Evolutionary conservation across 495 filamentous ascomycete species (phyloP).

Genomic region (Halenospora varia): DNA sequence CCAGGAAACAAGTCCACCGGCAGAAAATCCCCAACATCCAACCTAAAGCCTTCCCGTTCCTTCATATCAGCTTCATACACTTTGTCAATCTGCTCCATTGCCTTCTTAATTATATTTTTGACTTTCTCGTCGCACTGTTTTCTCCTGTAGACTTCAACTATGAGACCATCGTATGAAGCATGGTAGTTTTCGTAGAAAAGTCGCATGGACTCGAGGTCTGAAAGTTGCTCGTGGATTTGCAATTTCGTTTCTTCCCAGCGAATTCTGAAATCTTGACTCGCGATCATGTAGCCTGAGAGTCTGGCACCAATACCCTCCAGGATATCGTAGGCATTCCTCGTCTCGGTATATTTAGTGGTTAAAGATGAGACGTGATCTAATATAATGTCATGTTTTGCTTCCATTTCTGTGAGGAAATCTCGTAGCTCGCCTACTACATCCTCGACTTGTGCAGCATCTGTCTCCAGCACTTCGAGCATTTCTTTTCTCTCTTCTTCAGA

Average conservation of each 20-base stretch:
- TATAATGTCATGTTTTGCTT: slow-evolving; percentile 56
- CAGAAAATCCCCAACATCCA: slow-evolving; percentile 79
- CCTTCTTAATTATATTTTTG: slow-evolving; percentile 67
- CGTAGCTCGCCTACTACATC: slow-evolving; percentile 85
- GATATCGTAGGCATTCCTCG: slow-evolving; percentile 55
- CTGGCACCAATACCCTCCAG: slow-evolving; percentile 64
- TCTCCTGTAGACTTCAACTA: slow-evolving; percentile 77
- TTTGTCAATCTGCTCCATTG: slow-evolving; percentile 68
- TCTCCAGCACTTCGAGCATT: slow-evolving; percentile 76
- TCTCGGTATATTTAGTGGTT: slow-evolving; percentile 40
- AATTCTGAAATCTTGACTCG: slow-evolving; percentile 64
- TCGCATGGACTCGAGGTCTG: slow-evolving; percentile 67
- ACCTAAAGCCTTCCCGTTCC: slow-evolving; percentile 72
- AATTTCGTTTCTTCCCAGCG: slow-evolving; percentile 74
- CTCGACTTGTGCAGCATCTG: slow-evolving; percentile 82
- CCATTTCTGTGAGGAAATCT: slow-evolving; percentile 72
- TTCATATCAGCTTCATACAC: slow-evolving; percentile 70
- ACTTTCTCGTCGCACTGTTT: slow-evolving; percentile 67
- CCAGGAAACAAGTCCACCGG: slow-evolving; percentile 90
- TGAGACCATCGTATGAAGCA: slow-evolving; percentile 75
- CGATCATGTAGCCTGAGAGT: slow-evolving; percentile 63
- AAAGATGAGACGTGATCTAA: slow-evolving; percentile 52
- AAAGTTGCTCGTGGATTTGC: slow-evolving; percentile 60
- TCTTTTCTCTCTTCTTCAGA: slow-evolving; percentile 72
- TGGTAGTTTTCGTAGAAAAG: slow-evolving; percentile 81